A percentile compares a stretch with the other conserved stretches of the same genome.
Conservation (phyloP, 2,329 filamentous ascomycete species). For the Claviceps quebecensis region DNA sequence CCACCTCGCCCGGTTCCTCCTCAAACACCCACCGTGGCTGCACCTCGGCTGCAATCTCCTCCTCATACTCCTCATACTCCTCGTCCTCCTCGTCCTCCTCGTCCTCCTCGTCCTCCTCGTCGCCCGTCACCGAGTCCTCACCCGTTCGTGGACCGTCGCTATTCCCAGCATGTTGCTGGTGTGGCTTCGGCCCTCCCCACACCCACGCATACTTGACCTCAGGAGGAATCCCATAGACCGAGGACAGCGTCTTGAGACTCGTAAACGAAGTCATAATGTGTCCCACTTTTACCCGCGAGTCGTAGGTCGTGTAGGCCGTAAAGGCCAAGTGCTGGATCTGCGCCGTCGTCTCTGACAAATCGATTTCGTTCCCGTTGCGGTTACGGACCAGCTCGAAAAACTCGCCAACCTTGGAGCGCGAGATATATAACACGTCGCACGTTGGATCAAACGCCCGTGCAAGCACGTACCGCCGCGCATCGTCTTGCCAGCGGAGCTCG, state of each 20-base stretch:
- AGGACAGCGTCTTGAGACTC: conserved; percentile 10
- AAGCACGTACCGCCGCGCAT: background rate
- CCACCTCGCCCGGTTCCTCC: conserved; percentile 6
- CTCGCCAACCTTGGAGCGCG: conserved; percentile 8
- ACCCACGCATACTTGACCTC: background rate
- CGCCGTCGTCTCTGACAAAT: conserved; percentile 2
- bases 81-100: background rate
- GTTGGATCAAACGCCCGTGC: conserved; percentile 2
- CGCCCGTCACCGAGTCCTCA: background rate
- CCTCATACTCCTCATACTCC: background rate
- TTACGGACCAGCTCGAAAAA: conserved; percentile 6
- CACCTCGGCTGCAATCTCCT: conserved; percentile 1
- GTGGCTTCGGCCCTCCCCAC: background rate
- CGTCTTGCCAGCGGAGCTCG: background rate
- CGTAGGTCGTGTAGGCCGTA: conserved; percentile 14
- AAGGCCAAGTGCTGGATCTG: conserved; percentile 12
- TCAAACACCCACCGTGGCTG: conserved; percentile 7
- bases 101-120: background rate
- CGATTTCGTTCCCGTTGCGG: background rate
- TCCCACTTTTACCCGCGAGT: conserved; percentile 9
- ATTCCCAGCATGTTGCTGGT: background rate
- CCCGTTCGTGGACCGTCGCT: conserved; percentile 1
- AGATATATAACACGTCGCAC: conserved; percentile 5
- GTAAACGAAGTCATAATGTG: conserved; percentile 7
- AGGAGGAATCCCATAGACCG: conserved; percentile 13